Evolutionary conservation across 2,329 filamentous ascomycete genomes (phyloP), one percentile per base, ranked within the genome.

Genomic region (Clonostachys chloroleuca): DNA sequence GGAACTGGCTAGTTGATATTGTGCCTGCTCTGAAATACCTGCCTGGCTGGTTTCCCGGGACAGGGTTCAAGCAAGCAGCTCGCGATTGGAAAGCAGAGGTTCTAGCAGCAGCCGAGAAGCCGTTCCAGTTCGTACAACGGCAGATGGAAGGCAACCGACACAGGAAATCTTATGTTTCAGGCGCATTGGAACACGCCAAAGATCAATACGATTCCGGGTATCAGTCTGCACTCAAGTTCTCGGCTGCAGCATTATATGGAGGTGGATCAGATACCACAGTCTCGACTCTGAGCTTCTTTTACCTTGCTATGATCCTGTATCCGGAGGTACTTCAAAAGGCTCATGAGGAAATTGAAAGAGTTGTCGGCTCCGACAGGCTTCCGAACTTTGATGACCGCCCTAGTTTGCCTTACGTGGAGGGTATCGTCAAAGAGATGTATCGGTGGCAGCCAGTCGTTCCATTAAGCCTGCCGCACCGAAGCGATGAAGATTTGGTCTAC

Each of bases 381-480:
- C 61, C 61, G 1, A 53, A 20, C 3, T 46, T 56, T 2, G 48
- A 49, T 2, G 61, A 62, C 48, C 50, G 55, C 1, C 53, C 55
- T 2, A 54, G 47, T 2, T 51, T 64, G 16, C 59, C 59, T 2
- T 64, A 64, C 14, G 40, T 61, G 10, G 44, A 57, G 36, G 57
- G 55, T 14, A 34, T 60, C 13, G 51, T 62, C 13, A 61, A 61
- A 12, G 59, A 63, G 44, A 45, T 48, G 4, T 17, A 51, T 35
- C 42, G 60, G 5, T 63, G 56, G 56, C 53, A 51, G 47, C 58
- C 59, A 4, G 49, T 59, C 6, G 55, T 57, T 0, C 62, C 64
- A 1, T 53, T 67, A 42, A 52, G 61, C 3, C 59, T 77, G 3
- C 59, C 65, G 2, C 63, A 70, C 46, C 55, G 57, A 3, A 65